These are phyloP conservation scores for Tetrahymena borealis DNA, from an alignment of 73 alveolate genomes.

Conservation along the genomic window DNA sequence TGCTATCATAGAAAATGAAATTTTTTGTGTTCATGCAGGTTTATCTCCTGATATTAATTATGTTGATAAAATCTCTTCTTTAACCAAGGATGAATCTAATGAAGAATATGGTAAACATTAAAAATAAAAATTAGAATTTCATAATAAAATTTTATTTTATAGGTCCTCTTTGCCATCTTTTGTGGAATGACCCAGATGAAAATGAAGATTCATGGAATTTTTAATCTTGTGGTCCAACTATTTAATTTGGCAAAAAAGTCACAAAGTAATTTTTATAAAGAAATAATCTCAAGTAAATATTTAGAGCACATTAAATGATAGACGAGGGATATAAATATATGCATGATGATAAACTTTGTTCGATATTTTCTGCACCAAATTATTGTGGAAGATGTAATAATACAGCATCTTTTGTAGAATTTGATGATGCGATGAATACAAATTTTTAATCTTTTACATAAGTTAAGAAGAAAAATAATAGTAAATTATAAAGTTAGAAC, in stretches of 20 bases:
- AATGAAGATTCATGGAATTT: slow-evolving; percentile 75
- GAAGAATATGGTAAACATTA: too few relatives aligned
- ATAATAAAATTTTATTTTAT: slow-evolving; percentile 74
- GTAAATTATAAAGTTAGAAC: too few relatives aligned
- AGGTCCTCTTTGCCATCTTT: slow-evolving; percentile 82
- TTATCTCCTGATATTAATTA: slow-evolving; percentile 56
- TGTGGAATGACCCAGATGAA: slow-evolving; percentile 88
- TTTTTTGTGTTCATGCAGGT: slow-evolving; percentile 92
- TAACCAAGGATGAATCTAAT: too few relatives aligned
- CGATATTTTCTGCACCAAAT: neutral
- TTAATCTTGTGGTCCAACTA: slow-evolving; percentile 74
- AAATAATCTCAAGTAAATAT: slow-evolving; percentile 58
- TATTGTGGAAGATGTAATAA: neutral
- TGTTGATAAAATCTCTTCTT: slow-evolving; percentile 7
- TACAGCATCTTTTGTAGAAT: neutral
- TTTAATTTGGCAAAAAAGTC: slow-evolving; percentile 75
- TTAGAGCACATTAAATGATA: slow-evolving; percentile 83
- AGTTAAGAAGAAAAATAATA: neutral
- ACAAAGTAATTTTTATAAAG: slow-evolving; percentile 76
- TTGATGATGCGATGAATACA: neutral
- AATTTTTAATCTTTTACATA: neutral
- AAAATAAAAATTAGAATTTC: too few relatives aligned
- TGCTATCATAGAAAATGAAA: slow-evolving; percentile 83
- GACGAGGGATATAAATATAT: slow-evolving; percentile 73
- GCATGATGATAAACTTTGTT: slow-evolving; percentile 22